A percentile compares a stretch with the other conserved stretches of the same genome.
Conservation (phyloP, 371 early-diverging fungal genomes). For the Lichtheimia ornata region DNA sequence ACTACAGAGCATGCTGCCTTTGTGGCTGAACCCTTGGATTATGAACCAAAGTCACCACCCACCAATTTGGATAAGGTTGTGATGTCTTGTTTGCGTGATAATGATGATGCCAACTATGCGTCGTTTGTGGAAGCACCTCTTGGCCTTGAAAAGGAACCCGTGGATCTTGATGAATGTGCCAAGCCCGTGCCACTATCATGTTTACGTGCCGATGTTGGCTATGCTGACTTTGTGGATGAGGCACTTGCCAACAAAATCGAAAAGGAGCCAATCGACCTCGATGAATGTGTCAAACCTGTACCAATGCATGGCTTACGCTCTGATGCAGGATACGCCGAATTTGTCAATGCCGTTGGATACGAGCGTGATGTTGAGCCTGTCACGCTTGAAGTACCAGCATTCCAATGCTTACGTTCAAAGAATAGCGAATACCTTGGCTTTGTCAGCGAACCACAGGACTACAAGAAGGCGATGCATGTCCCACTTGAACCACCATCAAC, state of each 20-base stretch:
- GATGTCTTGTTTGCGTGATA: background rate
- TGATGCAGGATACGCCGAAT: too few species aligned
- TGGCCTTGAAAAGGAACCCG: constrained; percentile 1
- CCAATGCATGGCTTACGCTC: too few species aligned
- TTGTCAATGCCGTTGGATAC: background rate
- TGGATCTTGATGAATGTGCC: background rate
- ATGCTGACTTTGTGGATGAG: background rate
- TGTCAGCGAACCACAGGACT: too few species aligned
- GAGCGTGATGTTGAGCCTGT: background rate
- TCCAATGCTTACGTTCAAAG: too few species aligned
- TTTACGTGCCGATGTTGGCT: background rate
- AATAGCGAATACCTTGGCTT: too few species aligned
- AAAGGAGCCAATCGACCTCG: background rate
- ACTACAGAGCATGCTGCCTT: background rate
- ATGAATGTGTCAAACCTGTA: background rate
- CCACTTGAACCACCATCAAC: too few species aligned
- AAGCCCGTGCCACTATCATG: constrained; percentile 4
- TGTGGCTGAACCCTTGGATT: background rate
- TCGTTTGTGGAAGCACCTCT: constrained; percentile 7
- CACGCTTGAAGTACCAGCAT: background rate
- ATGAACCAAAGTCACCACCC: too few species aligned
- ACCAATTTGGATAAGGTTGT: too few species aligned
- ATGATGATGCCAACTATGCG: background rate
- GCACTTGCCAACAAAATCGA: background rate
- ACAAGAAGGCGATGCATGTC: too few species aligned